phyloP scores from a whole-genome alignment of 2,329 filamentous ascomycete genomes.

The Epichloe sp. region DNA sequence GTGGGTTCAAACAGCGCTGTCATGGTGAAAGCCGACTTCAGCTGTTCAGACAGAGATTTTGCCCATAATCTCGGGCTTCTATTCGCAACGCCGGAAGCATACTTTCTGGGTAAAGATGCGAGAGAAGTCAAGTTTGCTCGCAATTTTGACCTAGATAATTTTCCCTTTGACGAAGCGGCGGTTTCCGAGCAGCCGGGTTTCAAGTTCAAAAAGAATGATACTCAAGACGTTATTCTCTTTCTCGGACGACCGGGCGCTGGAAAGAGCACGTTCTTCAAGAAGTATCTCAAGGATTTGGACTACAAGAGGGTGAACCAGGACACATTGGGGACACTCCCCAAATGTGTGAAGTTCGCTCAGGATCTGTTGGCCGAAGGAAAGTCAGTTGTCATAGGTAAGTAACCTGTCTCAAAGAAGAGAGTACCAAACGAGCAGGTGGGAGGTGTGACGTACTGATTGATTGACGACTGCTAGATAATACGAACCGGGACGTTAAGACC shows the following conservation, averaged over 20 bases:
- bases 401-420: conserved; percentile 3
- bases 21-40: conserved; percentile 41
- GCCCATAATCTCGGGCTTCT: conserved; percentile 70
- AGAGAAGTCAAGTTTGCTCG: conserved; percentile 46
- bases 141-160: conserved; percentile 55
- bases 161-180: conserved; percentile 27
- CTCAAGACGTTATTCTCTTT: conserved; percentile 67
- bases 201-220: conserved; percentile 50
- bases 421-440: conserved; percentile 3
- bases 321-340: conserved; percentile 58
- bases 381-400: conserved; percentile 67
- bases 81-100: conserved; percentile 85
- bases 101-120: conserved; percentile 58
- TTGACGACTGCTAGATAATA: conserved; percentile 56
- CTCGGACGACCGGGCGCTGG: conserved; percentile 82
- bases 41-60: conserved; percentile 62
- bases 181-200: conserved; percentile 17
- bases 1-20: conserved; percentile 12
- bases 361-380: conserved; percentile 49
- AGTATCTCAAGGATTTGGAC: conserved; percentile 59
- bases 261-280: conserved; percentile 85
- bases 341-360: conserved; percentile 59
- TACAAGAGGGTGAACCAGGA: conserved; percentile 90
- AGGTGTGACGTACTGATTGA: not conserved
- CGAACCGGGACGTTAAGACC: conserved; percentile 73